These are phyloP conservation scores for Pichia inconspicua DNA, from an alignment of 1,139 yeast species.

Conservation along the genomic window DNA sequence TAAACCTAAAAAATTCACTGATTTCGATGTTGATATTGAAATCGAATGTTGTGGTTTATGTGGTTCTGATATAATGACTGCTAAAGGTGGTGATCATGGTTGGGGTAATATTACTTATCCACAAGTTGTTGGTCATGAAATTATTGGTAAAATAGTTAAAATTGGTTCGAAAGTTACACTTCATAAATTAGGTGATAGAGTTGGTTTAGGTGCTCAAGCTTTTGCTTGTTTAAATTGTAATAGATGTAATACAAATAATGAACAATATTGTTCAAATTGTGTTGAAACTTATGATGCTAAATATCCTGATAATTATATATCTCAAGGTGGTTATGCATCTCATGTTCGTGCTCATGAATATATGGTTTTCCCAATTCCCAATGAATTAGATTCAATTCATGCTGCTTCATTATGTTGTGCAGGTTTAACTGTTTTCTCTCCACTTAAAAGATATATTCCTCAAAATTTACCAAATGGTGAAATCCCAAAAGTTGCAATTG, in stretches of 20 bases:
- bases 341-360: conserved; percentile 49
- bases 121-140: conserved; percentile 40
- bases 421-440: conserved; percentile 56
- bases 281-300: conserved; percentile 39
- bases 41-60: conserved; percentile 52
- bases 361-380: conserved; percentile 51
- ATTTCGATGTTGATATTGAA: conserved; percentile 49
- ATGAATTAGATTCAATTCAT: conserved; percentile 35
- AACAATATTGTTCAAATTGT: conserved; percentile 40
- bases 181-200: conserved; percentile 49
- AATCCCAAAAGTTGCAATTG: conserved; percentile 41
- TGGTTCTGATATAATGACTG: conserved; percentile 45
- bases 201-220: conserved; percentile 54
- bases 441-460: conserved; percentile 37
- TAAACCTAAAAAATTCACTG: conserved; percentile 41
- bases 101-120: conserved; percentile 33
- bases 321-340: conserved; percentile 58
- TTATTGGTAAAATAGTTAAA: conserved; percentile 35
- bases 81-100: conserved; percentile 29
- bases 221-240: conserved; percentile 42
- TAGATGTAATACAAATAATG: conserved; percentile 39
- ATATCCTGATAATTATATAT: conserved; percentile 36
- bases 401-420: conserved; percentile 66
- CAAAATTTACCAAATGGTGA: conserved; percentile 29
- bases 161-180: conserved; percentile 39